Evolutionary conservation across 1,284 basidiomycete genomes (phyloP), one percentile per base, ranked within the genome.

Genomic region (Malassezia restricta): DNA sequence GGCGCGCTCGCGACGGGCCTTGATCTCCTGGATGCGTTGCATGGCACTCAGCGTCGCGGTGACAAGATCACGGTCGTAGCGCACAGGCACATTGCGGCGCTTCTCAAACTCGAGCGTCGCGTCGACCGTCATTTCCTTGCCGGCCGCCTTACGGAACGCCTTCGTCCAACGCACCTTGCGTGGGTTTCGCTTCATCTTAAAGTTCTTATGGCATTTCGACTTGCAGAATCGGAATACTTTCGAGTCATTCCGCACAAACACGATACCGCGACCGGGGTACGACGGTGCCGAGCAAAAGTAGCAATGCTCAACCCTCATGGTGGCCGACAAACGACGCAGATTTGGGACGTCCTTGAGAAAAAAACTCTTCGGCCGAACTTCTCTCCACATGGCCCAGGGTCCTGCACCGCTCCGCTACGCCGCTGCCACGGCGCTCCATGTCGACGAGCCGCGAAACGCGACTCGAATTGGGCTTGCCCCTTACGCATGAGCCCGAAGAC

Each of bases 81-180:
- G 86, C 56, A 99, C 86, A 29, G 94, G 94, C 12, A 96, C 83
- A 74, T 99, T 95, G 76, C 94, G 83, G 64, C 94, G 83, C 78
- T 99, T 99, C 79, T 99, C 94, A 74, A 99, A 99, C 74, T 96
- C 91, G 74, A 96, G 88, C 2, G 92, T 98, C 1, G 91, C 87
- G 77, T 99, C 94, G 69, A 99, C 86, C 11, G 87, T 92, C 94
- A 99, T 99, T 78, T 99, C 94, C 78, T 98, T 99, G 61, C 94
- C 94, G 54, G 90, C 87, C 24, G 94, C 89, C 75, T 92, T 95
- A 65, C 94, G 82, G 82, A 99, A 99, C 14, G 94, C 94, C 77
- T 99, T 99, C 49, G 94, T 99, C 94, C 94, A 99, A 68, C 88
- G 82, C 46, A 99, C 91, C 77, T 99, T 99, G 61, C 94, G 83